Conservation (phyloP, 2,329 filamentous ascomycete species). For the Didymella sp. region DNA sequence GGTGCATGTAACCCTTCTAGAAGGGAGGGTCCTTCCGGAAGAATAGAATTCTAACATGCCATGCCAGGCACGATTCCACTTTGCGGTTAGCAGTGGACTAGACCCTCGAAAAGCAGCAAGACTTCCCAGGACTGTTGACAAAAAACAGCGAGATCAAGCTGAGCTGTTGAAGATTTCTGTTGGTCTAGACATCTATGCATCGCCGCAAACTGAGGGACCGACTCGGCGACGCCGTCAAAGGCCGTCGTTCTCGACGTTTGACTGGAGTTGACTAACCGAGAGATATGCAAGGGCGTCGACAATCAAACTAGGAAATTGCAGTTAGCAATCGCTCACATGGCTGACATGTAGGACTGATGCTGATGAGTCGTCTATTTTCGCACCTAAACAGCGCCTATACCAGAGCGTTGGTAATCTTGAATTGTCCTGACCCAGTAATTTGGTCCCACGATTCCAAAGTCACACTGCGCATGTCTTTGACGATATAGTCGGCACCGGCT, state of each 20-base stretch:
- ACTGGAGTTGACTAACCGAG: slow-evolving; percentile 27
- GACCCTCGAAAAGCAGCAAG: slow-evolving; percentile 14
- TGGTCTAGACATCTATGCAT: slow-evolving; percentile 24
- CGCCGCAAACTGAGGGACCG: slow-evolving; percentile 26
- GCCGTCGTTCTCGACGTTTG: slow-evolving; percentile 24
- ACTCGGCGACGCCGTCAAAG: slow-evolving; percentile 27
- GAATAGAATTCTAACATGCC: slow-evolving; percentile 31
- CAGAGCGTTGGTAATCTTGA: slow-evolving; percentile 72
- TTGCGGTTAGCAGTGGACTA: slow-evolving; percentile 10
- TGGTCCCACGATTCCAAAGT: slow-evolving; percentile 63
- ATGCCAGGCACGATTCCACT: slow-evolving; percentile 42
- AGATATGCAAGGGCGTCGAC: slow-evolving; percentile 12
- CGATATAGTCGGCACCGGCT: slow-evolving; percentile 87
- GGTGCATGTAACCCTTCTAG: slow-evolving; percentile 42
- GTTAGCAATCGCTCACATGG: slow-evolving; percentile 1
- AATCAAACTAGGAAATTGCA: background rate
- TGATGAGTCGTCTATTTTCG: slow-evolving; percentile 11
- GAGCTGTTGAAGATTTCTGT: slow-evolving; percentile 23
- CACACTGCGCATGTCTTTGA: slow-evolving; percentile 78
- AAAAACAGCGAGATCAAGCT: slow-evolving; percentile 22
- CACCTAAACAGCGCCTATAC: slow-evolving; percentile 28
- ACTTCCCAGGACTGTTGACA: background rate
- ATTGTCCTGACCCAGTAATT: slow-evolving; percentile 65
- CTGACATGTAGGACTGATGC: slow-evolving; percentile 3
- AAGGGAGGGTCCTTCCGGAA: slow-evolving; percentile 29